Base-by-base conservation (phyloP, 2,329 filamentous ascomycete species). In the Trichoderma guizhouense region DNA sequence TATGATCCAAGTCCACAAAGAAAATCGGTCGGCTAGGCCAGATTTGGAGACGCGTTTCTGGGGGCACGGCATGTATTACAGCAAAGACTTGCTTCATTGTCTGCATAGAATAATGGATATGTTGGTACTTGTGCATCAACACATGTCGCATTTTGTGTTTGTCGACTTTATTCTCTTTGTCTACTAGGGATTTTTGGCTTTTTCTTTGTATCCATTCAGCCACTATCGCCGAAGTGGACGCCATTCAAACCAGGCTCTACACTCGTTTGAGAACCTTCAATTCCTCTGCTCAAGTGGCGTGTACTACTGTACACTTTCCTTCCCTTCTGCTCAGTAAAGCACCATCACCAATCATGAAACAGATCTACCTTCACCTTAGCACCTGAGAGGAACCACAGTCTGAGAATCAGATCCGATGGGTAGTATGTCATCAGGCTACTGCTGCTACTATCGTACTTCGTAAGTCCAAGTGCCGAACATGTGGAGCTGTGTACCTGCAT, bases 401-500 rank as follows among this genome's bases (percentile, higher is more conserved):
- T 21, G 43, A 53, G 21, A 24, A 53, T 24, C 11, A 18, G 18
- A 21, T 34, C n/a, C 8, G 7, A 21, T 7, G 5, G 18, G n/a
- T 24, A 12, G n/a, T 24, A 12, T 12, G 9, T 21, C 43, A 28
- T 63, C 34, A 28, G 12, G 7, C 18, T 15, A 26, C 24, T 26
- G 36, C 34, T 24, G 7, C 24, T 53, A 24, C 5, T 53, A 39
- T 39, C 39, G 39, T 43, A 43, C 21, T n/a, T 30, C 8, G 14
- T 15, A n/a, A 36, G 30, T 39, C 30, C n/a, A 18, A 67, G 47
- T 24, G 26, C 14, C 64, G 53, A n/a, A n/a, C 11, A 58, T 58
- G 64, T 67, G 64, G 64, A 69, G 65, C 36, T 53, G 18, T 36
- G 65, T 69, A 60, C 65, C 65, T 69, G 55, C 65, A 58, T 67